Conservation (phyloP, 495 filamentous ascomycete genomes). For the Hypoxylon cercidicola region DNA sequence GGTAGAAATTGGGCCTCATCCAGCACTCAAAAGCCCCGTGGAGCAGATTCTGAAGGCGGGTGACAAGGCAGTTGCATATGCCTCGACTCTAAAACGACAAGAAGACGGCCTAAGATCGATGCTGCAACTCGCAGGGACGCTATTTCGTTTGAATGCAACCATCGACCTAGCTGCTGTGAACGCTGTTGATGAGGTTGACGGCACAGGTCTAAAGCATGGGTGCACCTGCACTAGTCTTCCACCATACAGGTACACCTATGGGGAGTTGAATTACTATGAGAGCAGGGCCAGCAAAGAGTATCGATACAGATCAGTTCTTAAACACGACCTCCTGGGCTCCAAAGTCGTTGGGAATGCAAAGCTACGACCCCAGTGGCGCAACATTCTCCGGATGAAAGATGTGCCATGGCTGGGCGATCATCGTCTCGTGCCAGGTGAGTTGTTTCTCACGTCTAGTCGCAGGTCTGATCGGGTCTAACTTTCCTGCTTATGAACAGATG, state of each 20-base stretch:
- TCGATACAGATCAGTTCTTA: conserved; percentile 48
- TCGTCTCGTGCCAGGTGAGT: background rate
- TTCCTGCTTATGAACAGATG: background rate
- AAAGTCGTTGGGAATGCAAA: conserved; percentile 52
- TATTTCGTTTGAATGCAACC: conserved; percentile 4
- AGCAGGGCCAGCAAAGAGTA: conserved; percentile 57
- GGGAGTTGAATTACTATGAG: conserved; percentile 42
- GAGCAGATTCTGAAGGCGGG: conserved; percentile 56
- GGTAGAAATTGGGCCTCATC: conserved; percentile 69
- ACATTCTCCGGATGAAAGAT: conserved; percentile 57
- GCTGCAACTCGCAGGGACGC: conserved; percentile 15
- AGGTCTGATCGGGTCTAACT: background rate
- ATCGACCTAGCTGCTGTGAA: conserved; percentile 23
- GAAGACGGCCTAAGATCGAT: conserved; percentile 14
- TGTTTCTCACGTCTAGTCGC: background rate
- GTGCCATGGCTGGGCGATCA: conserved; percentile 64
- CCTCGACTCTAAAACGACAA: conserved; percentile 33
- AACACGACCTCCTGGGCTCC: conserved; percentile 64
- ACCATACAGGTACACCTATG: conserved; percentile 20
- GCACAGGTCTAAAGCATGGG: background rate
- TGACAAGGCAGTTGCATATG: conserved; percentile 45
- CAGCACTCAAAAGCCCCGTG: conserved; percentile 61
- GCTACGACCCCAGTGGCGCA: conserved; percentile 59
- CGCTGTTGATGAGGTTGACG: conserved; percentile 9
- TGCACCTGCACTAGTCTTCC: conserved; percentile 21